Conservation (phyloP, 257 asterid species). For the Petunia secreta region DNA sequence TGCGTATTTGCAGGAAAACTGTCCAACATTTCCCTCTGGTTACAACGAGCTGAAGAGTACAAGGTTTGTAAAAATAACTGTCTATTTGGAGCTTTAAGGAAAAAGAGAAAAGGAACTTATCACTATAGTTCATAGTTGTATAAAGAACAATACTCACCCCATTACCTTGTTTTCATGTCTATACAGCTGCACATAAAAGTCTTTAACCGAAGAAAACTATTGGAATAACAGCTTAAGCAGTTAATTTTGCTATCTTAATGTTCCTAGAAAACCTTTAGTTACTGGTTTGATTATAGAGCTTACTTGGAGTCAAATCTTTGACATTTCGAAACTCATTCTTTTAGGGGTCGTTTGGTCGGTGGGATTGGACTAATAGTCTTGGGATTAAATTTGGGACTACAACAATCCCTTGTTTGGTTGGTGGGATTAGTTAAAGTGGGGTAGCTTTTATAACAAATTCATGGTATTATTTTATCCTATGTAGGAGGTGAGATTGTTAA, state of each 20-base stretch:
- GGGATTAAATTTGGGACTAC: too few species aligned
- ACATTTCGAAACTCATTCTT: not conserved
- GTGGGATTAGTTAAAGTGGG: too few species aligned
- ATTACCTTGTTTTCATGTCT: too few species aligned
- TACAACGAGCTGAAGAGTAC: conserved; percentile 46
- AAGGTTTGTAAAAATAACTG: conserved; percentile 47
- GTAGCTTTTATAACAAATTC: too few species aligned
- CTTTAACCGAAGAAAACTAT: not conserved
- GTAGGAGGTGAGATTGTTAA: too few species aligned
- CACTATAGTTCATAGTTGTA: too few species aligned
- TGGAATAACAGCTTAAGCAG: not conserved
- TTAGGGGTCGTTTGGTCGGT: too few species aligned
- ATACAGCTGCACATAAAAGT: not conserved
- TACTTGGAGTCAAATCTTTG: not conserved
- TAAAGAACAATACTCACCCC: too few species aligned
- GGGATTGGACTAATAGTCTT: too few species aligned
- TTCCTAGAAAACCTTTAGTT: not conserved
- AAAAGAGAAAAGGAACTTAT: not conserved
- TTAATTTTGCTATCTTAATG: not conserved
- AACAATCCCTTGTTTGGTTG: too few species aligned
- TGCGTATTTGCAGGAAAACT: conserved; percentile 49
- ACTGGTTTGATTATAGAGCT: not conserved
- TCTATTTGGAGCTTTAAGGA: not conserved
- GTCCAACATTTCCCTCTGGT: conserved; percentile 37
- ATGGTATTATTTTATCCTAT: too few species aligned